Evolutionary conservation across 768 basidiomycete species (phyloP).

Genomic region (Tricholoma sp.): DNA sequence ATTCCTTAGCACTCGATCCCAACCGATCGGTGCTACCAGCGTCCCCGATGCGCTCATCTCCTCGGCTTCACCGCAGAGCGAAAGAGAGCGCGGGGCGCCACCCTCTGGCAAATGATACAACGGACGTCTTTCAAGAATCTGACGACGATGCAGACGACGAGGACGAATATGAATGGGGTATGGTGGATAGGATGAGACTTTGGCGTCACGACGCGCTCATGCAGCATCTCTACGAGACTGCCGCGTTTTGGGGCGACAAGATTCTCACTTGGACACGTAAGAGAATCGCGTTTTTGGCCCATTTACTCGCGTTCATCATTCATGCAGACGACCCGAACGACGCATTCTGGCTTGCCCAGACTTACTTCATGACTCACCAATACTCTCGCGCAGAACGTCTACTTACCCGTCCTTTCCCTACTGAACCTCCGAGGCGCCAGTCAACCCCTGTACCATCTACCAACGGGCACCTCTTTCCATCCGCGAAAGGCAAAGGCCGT

Average conservation of each 20-base stretch:
- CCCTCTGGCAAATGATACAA: conserved; percentile 74
- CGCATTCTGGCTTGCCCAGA: conserved; percentile 98
- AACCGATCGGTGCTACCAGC: conserved; percentile 73
- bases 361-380: conserved; percentile 93
- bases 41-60: conserved; percentile 68
- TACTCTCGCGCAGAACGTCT: conserved; percentile 92
- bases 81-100: conserved; percentile 54
- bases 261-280: conserved; percentile 92
- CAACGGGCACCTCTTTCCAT: conserved; percentile 35
- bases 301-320: not conserved
- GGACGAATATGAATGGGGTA: conserved; percentile 68
- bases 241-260: conserved; percentile 98
- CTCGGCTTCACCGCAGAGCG: conserved; percentile 47
- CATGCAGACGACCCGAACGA: conserved; percentile 87
- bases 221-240: conserved; percentile 97
- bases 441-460: conserved; percentile 27
- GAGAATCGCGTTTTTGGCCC: conserved; percentile 72
- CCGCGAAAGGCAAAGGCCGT: conserved; percentile 58
- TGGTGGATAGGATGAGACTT: conserved; percentile 91
- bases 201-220: conserved; percentile 98
- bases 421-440: conserved; percentile 37
- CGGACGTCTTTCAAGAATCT: conserved; percentile 70
- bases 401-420: conserved; percentile 81
- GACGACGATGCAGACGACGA: conserved; percentile 56
- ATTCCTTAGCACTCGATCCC: conserved; percentile 66